Evolutionary conservation across 2,329 filamentous ascomycete species (phyloP).

Genomic region (Ophioceras dolichostomum): DNA sequence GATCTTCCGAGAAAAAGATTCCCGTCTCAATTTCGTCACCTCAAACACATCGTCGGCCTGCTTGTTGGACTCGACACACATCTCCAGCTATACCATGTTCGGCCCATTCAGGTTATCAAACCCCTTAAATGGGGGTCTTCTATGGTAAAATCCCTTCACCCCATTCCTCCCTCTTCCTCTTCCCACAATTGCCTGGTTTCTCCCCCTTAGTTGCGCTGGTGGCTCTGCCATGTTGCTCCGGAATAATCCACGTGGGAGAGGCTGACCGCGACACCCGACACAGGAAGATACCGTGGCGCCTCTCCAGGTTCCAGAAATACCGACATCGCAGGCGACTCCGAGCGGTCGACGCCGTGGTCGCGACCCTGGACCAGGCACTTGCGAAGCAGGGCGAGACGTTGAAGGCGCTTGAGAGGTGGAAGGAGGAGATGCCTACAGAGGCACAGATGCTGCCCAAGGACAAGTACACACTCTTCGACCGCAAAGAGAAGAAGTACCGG

Average conservation of each 20-base stretch:
- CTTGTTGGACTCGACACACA: background rate
- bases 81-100: constrained; percentile 51
- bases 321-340: constrained; percentile 75
- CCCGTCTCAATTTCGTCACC: too few species aligned
- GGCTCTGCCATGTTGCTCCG: too few species aligned
- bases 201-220: background rate
- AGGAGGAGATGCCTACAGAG: constrained; percentile 90
- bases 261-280: constrained; percentile 3
- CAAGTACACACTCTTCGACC: constrained; percentile 97
- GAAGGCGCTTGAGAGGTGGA: constrained; percentile 81
- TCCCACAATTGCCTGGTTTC: background rate
- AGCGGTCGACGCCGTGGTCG: constrained; percentile 77
- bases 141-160: constrained; percentile 50
- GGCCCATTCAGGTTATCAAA: constrained; percentile 71
- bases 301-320: constrained; percentile 83
- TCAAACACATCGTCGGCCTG: too few species aligned
- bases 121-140: constrained; percentile 63
- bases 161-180: background rate
- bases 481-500: constrained; percentile 88
- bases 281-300: constrained; percentile 92
- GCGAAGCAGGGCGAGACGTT: constrained; percentile 58
- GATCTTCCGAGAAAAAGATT: too few species aligned
- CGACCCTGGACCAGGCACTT: constrained; percentile 68
- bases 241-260: background rate
- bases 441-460: constrained; percentile 90